A percentile compares a stretch with the other conserved stretches of the same genome.
Conservation (phyloP, 1,139 yeast species). For the Diutina mesorugosa region DNA sequence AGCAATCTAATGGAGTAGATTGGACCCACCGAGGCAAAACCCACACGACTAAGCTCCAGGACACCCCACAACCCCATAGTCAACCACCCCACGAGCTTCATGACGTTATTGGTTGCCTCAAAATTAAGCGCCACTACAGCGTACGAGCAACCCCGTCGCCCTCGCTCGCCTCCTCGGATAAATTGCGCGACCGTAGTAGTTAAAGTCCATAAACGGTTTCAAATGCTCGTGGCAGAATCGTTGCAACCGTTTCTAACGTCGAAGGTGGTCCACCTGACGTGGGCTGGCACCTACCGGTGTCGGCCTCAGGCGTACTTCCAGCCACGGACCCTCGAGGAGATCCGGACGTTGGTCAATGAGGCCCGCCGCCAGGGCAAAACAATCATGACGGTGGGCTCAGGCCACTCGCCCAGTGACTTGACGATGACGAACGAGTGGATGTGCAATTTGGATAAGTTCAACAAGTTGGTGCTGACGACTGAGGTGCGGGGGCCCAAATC, state of each 20-base stretch:
- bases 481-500: slow-evolving; percentile 25
- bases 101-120: neutral
- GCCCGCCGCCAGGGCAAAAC: slow-evolving; percentile 55
- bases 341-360: slow-evolving; percentile 45
- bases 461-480: slow-evolving; percentile 33
- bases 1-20: too few relatives aligned
- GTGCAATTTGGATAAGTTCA: slow-evolving; percentile 70
- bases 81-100: neutral
- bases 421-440: slow-evolving; percentile 88
- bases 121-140: neutral
- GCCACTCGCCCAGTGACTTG: slow-evolving; percentile 88
- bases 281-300: slow-evolving; percentile 87
- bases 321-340: slow-evolving; percentile 55
- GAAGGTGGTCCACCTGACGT: slow-evolving; percentile 46
- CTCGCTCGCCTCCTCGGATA: neutral
- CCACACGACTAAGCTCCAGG: neutral
- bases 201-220: neutral
- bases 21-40: neutral
- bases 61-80: too few relatives aligned
- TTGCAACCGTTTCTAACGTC: slow-evolving; percentile 22
- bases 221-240: slow-evolving; percentile 7
- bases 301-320: slow-evolving; percentile 69
- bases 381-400: slow-evolving; percentile 81
- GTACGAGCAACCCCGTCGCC: too few relatives aligned
- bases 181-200: neutral